Percentiles rank a stretch among this genome's conserved stretches.
phyloP scores from a whole-genome alignment of 1,139 yeast genomes.

The Yamadazyma blattariae region DNA sequence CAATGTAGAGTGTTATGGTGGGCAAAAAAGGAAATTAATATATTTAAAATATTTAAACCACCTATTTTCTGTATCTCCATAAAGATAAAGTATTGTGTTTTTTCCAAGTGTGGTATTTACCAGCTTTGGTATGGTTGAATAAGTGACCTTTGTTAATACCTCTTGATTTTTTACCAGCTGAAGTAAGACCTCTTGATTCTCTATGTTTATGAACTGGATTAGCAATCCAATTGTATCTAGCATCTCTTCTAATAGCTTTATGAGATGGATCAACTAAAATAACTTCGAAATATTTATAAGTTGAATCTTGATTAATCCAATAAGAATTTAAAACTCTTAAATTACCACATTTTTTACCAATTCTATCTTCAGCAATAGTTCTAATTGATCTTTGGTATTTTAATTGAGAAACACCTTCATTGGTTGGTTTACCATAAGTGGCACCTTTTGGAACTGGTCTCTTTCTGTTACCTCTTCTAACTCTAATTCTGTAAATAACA shows the following conservation, averaged over 20 bases:
- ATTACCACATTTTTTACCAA: constrained; percentile 98
- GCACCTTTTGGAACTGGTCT: constrained; percentile 99
- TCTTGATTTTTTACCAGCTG: constrained; percentile 98
- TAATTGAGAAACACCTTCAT: constrained; percentile 99
- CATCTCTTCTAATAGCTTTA: constrained; percentile 98
- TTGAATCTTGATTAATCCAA: constrained; percentile 99
- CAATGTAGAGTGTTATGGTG: no score
- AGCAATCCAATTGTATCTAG: constrained; percentile 99
- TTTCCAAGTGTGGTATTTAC: constrained; percentile 99
- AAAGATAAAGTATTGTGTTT: constrained; percentile 97
- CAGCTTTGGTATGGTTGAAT: constrained; percentile 97
- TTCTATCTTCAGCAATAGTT: constrained; percentile 99
- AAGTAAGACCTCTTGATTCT: constrained; percentile 98
- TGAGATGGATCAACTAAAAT: constrained; percentile 96
- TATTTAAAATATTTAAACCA: constrained; percentile 8
- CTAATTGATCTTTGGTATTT: constrained; percentile 98
- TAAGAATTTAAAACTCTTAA: constrained; percentile 98
- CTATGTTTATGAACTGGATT: constrained; percentile 99
- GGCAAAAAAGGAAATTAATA: neutral
- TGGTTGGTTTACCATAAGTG: constrained; percentile 99
- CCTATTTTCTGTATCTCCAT: constrained; percentile 99
- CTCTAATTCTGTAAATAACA: constrained; percentile 97
- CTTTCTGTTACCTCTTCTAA: constrained; percentile 99
- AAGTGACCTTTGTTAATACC: constrained; percentile 99
- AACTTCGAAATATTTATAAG: constrained; percentile 99